Conservation (phyloP, 495 filamentous ascomycete genomes). For the Hyaloscypha variabilis region DNA sequence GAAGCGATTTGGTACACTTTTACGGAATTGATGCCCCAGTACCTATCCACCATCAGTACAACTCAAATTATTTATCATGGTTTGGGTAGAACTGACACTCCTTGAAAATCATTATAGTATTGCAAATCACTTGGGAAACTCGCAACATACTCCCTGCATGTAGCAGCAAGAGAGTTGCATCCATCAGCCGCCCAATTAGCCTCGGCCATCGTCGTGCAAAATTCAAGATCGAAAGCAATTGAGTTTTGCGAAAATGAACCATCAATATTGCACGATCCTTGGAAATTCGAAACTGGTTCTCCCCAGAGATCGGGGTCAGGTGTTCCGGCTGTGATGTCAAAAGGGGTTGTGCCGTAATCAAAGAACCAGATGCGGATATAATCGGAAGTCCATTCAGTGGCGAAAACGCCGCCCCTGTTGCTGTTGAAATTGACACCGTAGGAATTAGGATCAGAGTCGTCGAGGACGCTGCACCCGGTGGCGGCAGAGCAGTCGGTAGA, state of each 20-base stretch:
- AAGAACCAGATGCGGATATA: slow-evolving; percentile 4
- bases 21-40: slow-evolving; percentile 8
- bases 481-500: neutral
- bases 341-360: neutral
- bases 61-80: neutral
- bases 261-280: neutral
- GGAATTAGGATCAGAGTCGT: neutral
- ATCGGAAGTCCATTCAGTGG: neutral
- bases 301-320: slow-evolving; percentile 1
- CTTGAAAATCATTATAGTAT: neutral
- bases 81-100: neutral
- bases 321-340: neutral
- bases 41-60: neutral
- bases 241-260: neutral
- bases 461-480: neutral
- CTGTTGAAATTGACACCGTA: neutral
- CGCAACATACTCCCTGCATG: slow-evolving; percentile 4
- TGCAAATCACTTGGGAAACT: neutral
- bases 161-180: neutral
- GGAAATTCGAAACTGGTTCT: neutral
- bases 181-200: neutral
- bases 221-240: neutral
- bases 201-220: neutral
- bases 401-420: slow-evolving; percentile 1
- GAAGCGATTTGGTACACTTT: neutral